These are phyloP conservation scores for Apium graveolens DNA, from an alignment of 129 eudicot genomes.

Conservation along the genomic window DNA sequence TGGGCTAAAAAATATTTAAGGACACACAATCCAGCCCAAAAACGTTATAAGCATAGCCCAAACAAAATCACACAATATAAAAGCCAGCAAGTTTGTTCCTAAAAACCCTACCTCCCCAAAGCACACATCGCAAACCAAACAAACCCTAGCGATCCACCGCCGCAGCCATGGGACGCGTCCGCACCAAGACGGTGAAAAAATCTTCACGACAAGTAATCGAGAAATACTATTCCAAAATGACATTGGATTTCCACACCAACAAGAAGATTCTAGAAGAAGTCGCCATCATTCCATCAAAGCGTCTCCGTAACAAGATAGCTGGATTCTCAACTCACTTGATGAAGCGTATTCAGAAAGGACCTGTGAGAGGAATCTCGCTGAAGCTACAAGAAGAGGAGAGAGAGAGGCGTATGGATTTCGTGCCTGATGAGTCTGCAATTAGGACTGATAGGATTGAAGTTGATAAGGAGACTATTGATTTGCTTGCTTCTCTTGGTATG, in stretches of 20 bases:
- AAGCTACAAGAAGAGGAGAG: constrained; percentile 74
- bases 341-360: constrained; percentile 70
- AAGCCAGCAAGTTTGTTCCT: too few relatives aligned
- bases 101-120: constrained; percentile 19
- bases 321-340: constrained; percentile 69
- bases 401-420: constrained; percentile 69
- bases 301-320: constrained; percentile 74
- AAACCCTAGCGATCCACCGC: constrained; percentile 1
- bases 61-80: not conserved
- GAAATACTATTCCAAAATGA: constrained; percentile 71
- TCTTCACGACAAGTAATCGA: constrained; percentile 62
- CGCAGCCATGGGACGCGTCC: constrained; percentile 55
- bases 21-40: not conserved
- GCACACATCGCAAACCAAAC: not conserved
- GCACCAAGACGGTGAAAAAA: constrained; percentile 70
- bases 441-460: constrained; percentile 45
- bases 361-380: constrained; percentile 62
- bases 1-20: too few relatives aligned
- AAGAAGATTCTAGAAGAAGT: constrained; percentile 69
- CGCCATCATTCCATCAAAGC: constrained; percentile 68
- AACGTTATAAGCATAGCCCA: not conserved
- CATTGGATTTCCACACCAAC: constrained; percentile 69
- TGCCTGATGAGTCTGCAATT: constrained; percentile 63
- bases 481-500: constrained; percentile 51
- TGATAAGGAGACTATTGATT: constrained; percentile 51